These are phyloP conservation scores for Colletotrichum lindemuthianum DNA, from an alignment of 2,329 filamentous ascomycete genomes.

Conservation along the genomic window DNA sequence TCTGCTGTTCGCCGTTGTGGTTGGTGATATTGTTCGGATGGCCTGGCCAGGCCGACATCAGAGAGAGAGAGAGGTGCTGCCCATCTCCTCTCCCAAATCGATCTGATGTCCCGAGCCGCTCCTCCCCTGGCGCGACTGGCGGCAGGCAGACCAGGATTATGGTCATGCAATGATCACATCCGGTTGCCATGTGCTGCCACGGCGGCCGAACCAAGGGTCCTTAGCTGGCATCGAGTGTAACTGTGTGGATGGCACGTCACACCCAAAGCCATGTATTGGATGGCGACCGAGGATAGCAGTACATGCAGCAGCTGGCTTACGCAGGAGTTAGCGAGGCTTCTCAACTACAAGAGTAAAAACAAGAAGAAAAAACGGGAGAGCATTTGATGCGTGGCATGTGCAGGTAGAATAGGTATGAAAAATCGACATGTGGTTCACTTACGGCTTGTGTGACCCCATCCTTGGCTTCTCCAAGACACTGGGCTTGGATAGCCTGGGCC, in stretches of 20 bases:
- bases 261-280: too few relatives aligned
- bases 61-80: conserved; percentile 3
- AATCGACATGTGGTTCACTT: too few relatives aligned
- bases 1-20: neutral
- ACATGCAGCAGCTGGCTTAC: too few relatives aligned
- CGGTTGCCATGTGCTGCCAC: conserved; percentile 27
- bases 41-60: neutral
- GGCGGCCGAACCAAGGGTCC: conserved; percentile 13
- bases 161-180: conserved; percentile 23
- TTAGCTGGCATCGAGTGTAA: neutral
- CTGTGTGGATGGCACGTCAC: neutral
- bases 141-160: conserved; percentile 28
- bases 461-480: too few relatives aligned
- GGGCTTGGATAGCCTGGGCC: too few relatives aligned
- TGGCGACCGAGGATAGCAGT: too few relatives aligned
- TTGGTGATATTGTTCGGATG: neutral
- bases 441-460: too few relatives aligned
- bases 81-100: neutral
- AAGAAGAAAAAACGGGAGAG: too few relatives aligned
- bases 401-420: too few relatives aligned
- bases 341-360: too few relatives aligned
- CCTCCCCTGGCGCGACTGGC: conserved; percentile 8
- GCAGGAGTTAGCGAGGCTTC: too few relatives aligned
- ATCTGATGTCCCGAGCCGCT: conserved; percentile 27
- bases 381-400: too few relatives aligned